These are phyloP conservation scores for Gentiana dahurica DNA, from an alignment of 257 asterid species.

Conservation along the genomic window DNA sequence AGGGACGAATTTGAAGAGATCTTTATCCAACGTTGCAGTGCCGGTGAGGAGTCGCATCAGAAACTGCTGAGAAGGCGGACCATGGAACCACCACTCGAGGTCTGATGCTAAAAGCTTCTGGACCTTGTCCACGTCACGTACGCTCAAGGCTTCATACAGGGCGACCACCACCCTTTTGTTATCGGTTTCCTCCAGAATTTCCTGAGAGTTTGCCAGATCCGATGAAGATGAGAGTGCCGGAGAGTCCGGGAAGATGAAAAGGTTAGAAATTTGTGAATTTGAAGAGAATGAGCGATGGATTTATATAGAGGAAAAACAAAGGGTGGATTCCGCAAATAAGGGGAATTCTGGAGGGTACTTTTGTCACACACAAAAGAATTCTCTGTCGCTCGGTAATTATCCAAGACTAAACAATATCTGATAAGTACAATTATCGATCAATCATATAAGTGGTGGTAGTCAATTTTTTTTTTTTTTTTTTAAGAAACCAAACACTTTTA, in stretches of 20 bases:
- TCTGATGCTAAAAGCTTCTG: slow-evolving; percentile 76
- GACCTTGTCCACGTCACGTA: slow-evolving; percentile 61
- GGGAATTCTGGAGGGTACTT: background rate
- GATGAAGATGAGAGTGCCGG: background rate
- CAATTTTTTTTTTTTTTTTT: no score
- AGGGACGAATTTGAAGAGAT: slow-evolving; percentile 50
- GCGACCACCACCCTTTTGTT: slow-evolving; percentile 93
- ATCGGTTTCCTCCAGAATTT: slow-evolving; percentile 80
- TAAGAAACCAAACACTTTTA: no score
- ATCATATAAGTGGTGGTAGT: no score
- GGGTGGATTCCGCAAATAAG: slow-evolving; percentile 11
- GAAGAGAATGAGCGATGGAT: background rate
- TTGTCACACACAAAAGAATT: no score
- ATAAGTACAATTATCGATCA: no score
- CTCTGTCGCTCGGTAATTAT: no score
- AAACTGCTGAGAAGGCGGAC: slow-evolving; percentile 94
- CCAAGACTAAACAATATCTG: no score
- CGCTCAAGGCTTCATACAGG: slow-evolving; percentile 91
- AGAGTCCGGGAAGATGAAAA: background rate
- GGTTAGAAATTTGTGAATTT: background rate
- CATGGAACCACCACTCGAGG: slow-evolving; percentile 99
- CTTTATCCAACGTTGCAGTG: slow-evolving; percentile 19
- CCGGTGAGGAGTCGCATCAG: slow-evolving; percentile 98
- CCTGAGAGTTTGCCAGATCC: slow-evolving; percentile 76
- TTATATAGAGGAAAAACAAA: slow-evolving; percentile 12